Evolutionary conservation across 225 moss, liverwort and hornwort species (phyloP).

Genomic region (Straminergon stramineum): DNA sequence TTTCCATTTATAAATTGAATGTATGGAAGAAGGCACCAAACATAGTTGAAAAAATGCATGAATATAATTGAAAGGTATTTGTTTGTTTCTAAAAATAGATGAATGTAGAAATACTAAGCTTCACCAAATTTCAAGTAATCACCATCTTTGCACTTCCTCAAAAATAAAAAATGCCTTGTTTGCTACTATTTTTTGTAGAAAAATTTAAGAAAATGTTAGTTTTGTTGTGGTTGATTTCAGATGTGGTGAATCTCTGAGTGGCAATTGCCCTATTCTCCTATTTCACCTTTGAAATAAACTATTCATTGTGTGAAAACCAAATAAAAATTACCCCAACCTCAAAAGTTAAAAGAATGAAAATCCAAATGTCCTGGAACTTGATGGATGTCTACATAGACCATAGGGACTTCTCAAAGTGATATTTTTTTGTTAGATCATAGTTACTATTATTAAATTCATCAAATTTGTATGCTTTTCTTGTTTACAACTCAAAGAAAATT

Average conservation of each 20-base stretch:
- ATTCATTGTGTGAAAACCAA: neutral
- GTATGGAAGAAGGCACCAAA: neutral
- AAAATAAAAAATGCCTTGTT: neutral
- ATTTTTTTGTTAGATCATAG: accelerated
- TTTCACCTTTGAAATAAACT: neutral
- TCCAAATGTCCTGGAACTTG: neutral
- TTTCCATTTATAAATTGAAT: neutral
- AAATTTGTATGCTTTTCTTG: neutral
- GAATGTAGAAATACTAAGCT: neutral
- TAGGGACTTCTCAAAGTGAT: accelerated
- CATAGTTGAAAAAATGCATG: neutral
- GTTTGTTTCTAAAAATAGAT: neutral
- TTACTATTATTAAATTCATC: no score
- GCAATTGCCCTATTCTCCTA: neutral
- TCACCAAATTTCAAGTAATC: neutral
- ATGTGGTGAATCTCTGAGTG: accelerated
- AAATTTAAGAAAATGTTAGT: neutral
- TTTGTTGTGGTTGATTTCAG: neutral
- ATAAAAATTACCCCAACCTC: no score
- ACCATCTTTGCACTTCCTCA: neutral
- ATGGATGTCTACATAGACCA: neutral
- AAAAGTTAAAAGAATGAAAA: neutral
- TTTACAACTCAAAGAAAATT: neutral
- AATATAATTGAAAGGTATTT: neutral
- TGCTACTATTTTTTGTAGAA: neutral